Evolutionary conservation across 495 filamentous ascomycete genomes (phyloP).

Genomic region (Penicillium silybi): DNA sequence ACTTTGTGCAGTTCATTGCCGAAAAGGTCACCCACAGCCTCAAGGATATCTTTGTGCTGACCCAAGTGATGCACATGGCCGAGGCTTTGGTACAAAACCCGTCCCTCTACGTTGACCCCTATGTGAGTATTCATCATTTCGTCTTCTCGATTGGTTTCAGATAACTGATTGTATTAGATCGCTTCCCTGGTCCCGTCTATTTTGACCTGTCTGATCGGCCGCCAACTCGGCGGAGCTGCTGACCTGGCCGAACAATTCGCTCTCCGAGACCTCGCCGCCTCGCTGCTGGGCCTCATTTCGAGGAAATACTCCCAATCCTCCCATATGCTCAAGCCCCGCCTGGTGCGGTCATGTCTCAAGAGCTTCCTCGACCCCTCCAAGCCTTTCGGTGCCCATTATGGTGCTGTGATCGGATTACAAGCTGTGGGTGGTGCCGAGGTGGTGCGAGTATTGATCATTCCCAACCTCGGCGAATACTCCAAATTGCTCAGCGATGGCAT

Average conservation of each 20-base stretch:
- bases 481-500: constrained; percentile 64
- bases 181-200: constrained; percentile 83
- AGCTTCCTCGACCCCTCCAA: constrained; percentile 80
- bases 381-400: constrained; percentile 77
- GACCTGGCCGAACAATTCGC: constrained; percentile 63
- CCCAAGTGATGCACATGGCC: constrained; percentile 85
- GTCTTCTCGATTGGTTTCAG: background rate
- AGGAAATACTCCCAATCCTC: constrained; percentile 72
- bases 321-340: constrained; percentile 72
- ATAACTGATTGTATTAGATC: constrained; percentile 32
- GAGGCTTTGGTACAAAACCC: constrained; percentile 78
- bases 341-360: constrained; percentile 89
- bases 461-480: constrained; percentile 76
- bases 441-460: constrained; percentile 74
- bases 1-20: constrained; percentile 90
- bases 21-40: constrained; percentile 91
- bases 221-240: constrained; percentile 62
- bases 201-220: constrained; percentile 85
- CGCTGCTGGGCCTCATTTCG: constrained; percentile 68
- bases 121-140: constrained; percentile 48
- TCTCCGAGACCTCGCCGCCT: constrained; percentile 79
- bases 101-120: constrained; percentile 81
- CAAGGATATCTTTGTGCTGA: constrained; percentile 79
- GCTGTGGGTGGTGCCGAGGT: constrained; percentile 73
- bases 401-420: constrained; percentile 73